Base-by-base conservation (phyloP, 1,284 basidiomycete species). In the Ganoderma sp. region DNA sequence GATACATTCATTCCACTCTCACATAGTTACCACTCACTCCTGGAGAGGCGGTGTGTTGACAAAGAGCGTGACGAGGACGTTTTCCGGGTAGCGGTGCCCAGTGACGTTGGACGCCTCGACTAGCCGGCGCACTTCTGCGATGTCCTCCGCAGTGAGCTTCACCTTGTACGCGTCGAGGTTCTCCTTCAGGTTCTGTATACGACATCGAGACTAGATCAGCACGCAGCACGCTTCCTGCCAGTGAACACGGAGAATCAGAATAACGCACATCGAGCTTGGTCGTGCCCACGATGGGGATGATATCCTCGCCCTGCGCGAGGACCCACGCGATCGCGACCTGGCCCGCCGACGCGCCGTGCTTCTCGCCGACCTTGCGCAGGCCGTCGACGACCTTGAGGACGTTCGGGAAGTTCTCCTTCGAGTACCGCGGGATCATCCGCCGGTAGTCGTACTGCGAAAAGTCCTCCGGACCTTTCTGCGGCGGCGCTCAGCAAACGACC, bases 391-490 rank as follows among this genome's bases (percentile, higher is more conserved):
- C 73, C 64, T 80, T 74, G 50, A 84, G 75, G 74, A 85, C 84
- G 71, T 82, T 80, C 19, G 78, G 75, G 69, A 85, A 83, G 74
- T 85, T 84, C 74, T 84, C 83, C 28, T 79, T 77, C 43, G 77
- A 77, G 74, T 32, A 32, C 32, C 79, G 79, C 52, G 80, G 82
- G 32, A 83, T 66, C 0, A 10, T 63, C 1, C 73, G 73, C 39
- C 85, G 79, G 65, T 82, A 79, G 74, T 90, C 89, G 54, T 78
- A 83, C 48, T 81, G 80, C 9, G 82, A 81, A 61, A 90, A 83
- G 74, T 90, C 88, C 32, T 84, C 82, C 6, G 79, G 78, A 9
- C 52, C 28, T 56, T 56, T 32, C 25, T 56, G 32, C 28, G 28
- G 3, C 8, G 37, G 32, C 32, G 5, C 32, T 32, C 32, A 32